Base-by-base conservation (phyloP, 495 filamentous ascomycete genomes). In the Achaetomiella virescens region DNA sequence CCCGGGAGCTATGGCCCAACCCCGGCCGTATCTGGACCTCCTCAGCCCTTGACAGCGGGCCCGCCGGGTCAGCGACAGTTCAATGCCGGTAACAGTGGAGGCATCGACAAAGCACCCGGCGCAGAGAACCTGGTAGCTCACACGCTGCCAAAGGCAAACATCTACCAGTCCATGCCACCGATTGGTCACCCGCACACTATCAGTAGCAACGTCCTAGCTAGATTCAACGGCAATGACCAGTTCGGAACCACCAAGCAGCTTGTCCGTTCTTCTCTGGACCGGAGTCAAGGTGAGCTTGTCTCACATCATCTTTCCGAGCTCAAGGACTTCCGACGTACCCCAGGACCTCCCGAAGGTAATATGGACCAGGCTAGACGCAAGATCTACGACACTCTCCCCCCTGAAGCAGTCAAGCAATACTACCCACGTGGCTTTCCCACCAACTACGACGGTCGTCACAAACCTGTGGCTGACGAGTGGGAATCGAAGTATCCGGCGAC, bases 1-100 rank as follows among this genome's bases (percentile, higher is more conserved):
- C 48, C 20, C 24, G 37, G 52, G 29, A 24, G 47, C 24, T 48
- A 59, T 36, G 27, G 17, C 48, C 17, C 48, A 35, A 54, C 57
- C 22, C 41, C 74, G 0, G 54, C 64, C 48, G 54, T 58, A 27
- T 48, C 65, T 15, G 75, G 75, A 12, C 69, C 71, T 22, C 75
- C 75, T 11, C 68, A 65, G 21, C 75, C 76, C 6, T 57, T 78
- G 38, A 76, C 68, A 7, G 76, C 76, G 10, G 76, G 76, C 7
- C 76, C 76, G 8, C 76, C 76, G 1, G 76, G 76, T 18, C 67
- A 71, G 25, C 74, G 76, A 35, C 69, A 71, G 17, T 67, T 67
- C 48, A 64, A 60, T n/a, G 25, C 60, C 71, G 2, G 60, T 64
- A 15, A 48, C 60, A 0, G 62, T 72, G n/a, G 64, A 75, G 3